A percentile compares a stretch with the other conserved stretches of the same genome.
Conservation (phyloP, 73 alveolate species). For the Paramecium primaurelia region DNA sequence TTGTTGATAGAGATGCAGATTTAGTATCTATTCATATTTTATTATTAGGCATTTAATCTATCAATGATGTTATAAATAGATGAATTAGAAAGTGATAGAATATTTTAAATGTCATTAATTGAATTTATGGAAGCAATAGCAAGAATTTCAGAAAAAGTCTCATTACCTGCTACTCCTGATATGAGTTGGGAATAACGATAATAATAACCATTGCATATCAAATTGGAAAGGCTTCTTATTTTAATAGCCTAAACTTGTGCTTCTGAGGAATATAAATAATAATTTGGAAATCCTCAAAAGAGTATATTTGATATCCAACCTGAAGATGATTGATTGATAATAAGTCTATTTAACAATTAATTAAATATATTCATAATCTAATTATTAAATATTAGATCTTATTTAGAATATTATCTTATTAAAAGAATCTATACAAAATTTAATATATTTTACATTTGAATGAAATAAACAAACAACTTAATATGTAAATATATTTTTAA, state of each 20-base stretch:
- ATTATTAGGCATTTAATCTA: conserved; percentile 46
- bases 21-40: neutral
- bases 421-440: too few relatives aligned
- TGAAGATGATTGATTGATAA: conserved; percentile 2
- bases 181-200: conserved; percentile 22
- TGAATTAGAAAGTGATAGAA: conserved; percentile 71
- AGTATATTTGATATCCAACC: conserved; percentile 1
- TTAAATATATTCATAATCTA: neutral
- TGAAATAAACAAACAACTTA: neutral
- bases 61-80: conserved; percentile 75
- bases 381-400: neutral
- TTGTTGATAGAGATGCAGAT: conserved; percentile 73
- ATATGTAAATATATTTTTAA: neutral
- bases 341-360: neutral
- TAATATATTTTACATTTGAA: neutral
- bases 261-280: conserved; percentile 6
- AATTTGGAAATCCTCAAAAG: conserved; percentile 20
- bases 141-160: conserved; percentile 68
- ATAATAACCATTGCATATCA: neutral
- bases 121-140: conserved; percentile 81
- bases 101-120: conserved; percentile 57
- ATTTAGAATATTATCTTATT: neutral
- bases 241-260: conserved; percentile 33
- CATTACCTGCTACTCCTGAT: conserved; percentile 2
- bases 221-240: conserved; percentile 12